Evolutionary conservation across 345 rosid species (phyloP), one percentile per base, ranked within the genome.

Genomic region (Nasturtium officinale): DNA sequence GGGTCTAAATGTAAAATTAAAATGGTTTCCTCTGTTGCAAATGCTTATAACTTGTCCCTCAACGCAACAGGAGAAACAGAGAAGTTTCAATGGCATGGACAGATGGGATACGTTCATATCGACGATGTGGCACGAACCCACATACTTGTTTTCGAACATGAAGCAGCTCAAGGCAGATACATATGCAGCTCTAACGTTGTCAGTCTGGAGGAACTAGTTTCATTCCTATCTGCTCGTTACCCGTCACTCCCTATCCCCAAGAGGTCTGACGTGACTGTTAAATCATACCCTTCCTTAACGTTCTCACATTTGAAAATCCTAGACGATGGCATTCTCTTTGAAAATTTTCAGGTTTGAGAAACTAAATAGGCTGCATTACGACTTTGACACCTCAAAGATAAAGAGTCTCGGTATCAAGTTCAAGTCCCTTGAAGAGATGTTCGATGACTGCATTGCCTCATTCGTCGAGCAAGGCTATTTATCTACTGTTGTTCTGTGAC

Each of bases 41-140:
- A 43, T 4, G 68, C 35, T 69, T 45, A 53, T 15, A 55, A 30
- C 38, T 38, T 57, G 37, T 43, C 13, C 53, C 16, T 40, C 3
- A 23, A 71, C 42, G 28, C 76, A 58, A 64, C 80, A 71, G 80
- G 97, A 48, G 90, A 86, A 73, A 80, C 76, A 25, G 90, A 84
- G 58, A 85, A 80, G 70, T 90, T 87, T 47, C 81, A 84, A 16
- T 82, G 88, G 92, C 89, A 86, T 78, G 96, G 96, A 77, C 85
- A 96, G 80, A 87, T 89, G 92, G 97, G 97, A 7, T 93, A 90
- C 60, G 87, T 90, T 67, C 94, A 93, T 75, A 90, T 93, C n/a
- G 97, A 93, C 61, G 96, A 93, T 29, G 94, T 83, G 32, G 98
- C 98, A 5, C 71, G 78, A 52, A 81, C 88, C 67, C 97, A 89